Evolutionary conservation across 176 grass and related monocot genomes (phyloP).

Genomic region (Avena eriantha): DNA sequence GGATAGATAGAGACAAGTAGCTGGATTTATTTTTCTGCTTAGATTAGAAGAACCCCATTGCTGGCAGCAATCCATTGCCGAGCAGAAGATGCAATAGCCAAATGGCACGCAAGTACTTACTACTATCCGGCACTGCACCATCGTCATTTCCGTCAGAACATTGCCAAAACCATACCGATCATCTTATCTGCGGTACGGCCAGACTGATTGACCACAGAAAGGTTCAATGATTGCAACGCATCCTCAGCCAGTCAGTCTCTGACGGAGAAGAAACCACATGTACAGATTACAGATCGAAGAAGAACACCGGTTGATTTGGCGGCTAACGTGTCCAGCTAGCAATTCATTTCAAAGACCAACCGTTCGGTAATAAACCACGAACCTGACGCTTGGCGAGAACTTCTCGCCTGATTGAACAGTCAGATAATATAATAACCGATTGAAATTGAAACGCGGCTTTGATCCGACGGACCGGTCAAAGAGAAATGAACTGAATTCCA

Average conservation of each 20-base stretch:
- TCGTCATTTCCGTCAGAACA: not conserved
- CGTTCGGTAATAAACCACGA: constrained; percentile 1
- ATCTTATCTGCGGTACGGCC: constrained; percentile 10
- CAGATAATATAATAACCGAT: not conserved
- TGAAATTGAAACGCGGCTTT: not conserved
- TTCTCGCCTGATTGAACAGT: not conserved
- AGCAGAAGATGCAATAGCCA: not conserved
- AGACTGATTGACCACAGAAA: not conserved
- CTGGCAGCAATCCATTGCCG: not conserved
- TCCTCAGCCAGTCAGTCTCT: not conserved
- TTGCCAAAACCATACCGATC: not conserved
- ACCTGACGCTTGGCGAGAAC: not conserved
- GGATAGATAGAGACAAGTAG: not conserved
- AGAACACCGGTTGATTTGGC: not conserved
- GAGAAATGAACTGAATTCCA: not conserved
- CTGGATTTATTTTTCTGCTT: not conserved
- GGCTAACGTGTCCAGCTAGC: not conserved
- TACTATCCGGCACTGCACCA: not conserved
- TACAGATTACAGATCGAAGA: no score
- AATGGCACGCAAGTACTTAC: not conserved
- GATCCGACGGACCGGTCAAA: not conserved
- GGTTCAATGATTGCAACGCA: not conserved
- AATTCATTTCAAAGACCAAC: not conserved
- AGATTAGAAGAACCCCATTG: not conserved
- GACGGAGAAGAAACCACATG: not conserved